Percentiles rank a stretch among this genome's conserved stretches.
Evolutionary conservation across 768 basidiomycete species (phyloP).

Genomic region (Pulveroboletus sp.): DNA sequence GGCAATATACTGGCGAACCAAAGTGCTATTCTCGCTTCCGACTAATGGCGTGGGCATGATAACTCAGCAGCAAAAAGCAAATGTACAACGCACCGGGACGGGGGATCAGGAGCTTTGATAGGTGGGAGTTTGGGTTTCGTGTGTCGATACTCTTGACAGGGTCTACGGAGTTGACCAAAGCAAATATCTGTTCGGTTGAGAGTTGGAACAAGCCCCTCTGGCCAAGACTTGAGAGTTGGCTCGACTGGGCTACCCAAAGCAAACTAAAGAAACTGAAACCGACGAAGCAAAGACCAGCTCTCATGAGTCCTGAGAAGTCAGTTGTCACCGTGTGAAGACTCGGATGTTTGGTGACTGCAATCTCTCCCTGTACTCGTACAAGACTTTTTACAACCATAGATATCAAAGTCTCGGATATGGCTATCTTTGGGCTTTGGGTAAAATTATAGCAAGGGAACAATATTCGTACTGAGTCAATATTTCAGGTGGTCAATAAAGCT

Average conservation of each 20-base stretch:
- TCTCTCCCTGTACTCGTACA: too few relatives aligned
- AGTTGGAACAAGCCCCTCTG: slow-evolving; percentile 41
- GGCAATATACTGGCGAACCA: slow-evolving; percentile 81
- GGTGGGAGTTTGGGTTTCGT: slow-evolving; percentile 61
- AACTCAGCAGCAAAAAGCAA: not conserved
- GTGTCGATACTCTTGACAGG: slow-evolving; percentile 69
- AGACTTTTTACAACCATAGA: not conserved
- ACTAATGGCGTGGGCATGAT: slow-evolving; percentile 36
- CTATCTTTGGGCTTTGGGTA: slow-evolving; percentile 83
- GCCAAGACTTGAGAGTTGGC: slow-evolving; percentile 31
- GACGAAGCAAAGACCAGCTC: slow-evolving; percentile 5
- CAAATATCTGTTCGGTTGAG: slow-evolving; percentile 47
- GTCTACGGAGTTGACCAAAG: slow-evolving; percentile 56
- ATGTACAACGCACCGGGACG: slow-evolving; percentile 56
- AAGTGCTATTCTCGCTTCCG: slow-evolving; percentile 73
- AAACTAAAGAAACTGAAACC: slow-evolving; percentile 12
- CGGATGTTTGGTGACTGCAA: not conserved
- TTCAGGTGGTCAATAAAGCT: slow-evolving; percentile 94
- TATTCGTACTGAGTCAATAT: slow-evolving; percentile 1
- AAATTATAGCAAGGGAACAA: slow-evolving; percentile 14
- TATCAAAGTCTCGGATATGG: slow-evolving; percentile 46
- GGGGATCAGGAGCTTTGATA: slow-evolving; percentile 86
- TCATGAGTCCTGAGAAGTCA: slow-evolving; percentile 16
- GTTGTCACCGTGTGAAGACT: slow-evolving; percentile 13
- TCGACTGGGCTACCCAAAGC: slow-evolving; percentile 23